These are phyloP conservation scores for Fusarium sp. DNA, from an alignment of 2,329 filamentous ascomycete genomes.

Conservation along the genomic window DNA sequence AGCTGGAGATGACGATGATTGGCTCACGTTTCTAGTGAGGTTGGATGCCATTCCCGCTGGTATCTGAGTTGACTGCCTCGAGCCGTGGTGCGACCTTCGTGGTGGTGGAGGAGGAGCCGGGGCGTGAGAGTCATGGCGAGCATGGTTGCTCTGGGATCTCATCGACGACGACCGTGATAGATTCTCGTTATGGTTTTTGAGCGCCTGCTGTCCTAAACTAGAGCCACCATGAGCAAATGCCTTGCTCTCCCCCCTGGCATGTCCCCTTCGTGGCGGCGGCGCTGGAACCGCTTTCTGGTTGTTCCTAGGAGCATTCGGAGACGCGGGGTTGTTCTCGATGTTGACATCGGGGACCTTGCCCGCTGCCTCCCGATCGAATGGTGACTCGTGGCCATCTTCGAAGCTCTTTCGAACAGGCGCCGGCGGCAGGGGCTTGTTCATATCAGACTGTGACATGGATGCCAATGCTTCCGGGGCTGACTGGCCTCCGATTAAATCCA, in stretches of 20 bases:
- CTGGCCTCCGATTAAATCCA: constrained; percentile 51
- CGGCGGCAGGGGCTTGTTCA: constrained; percentile 69
- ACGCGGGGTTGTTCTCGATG: constrained; percentile 47
- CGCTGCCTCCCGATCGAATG: constrained; percentile 66
- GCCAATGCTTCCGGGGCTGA: constrained; percentile 38
- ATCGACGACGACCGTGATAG: constrained; percentile 62
- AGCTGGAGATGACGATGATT: constrained; percentile 33
- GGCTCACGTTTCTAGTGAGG: constrained; percentile 49
- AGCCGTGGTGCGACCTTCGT: constrained; percentile 58
- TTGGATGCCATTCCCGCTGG: constrained; percentile 44
- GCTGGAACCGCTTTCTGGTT: constrained; percentile 60
- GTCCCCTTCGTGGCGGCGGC: constrained; percentile 63
- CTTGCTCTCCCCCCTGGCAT: constrained; percentile 60
- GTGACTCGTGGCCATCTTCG: constrained; percentile 63
- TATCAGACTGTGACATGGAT: constrained; percentile 35
- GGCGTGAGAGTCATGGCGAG: constrained; percentile 55
- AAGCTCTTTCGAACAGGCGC: constrained; percentile 60
- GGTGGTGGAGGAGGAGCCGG: constrained; percentile 69
- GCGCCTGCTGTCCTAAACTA: constrained; percentile 20
- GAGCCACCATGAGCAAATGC: constrained; percentile 30
- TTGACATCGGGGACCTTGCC: constrained; percentile 62
- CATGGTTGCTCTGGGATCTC: constrained; percentile 59
- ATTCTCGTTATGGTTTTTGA: constrained; percentile 48
- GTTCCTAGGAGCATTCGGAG: constrained; percentile 49
- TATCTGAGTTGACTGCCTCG: constrained; percentile 46